Percentiles rank a stretch among this genome's conserved stretches.
Evolutionary conservation across 352 stramenopile species (phyloP).

Genomic region (Peronosclerospora sorghi): DNA sequence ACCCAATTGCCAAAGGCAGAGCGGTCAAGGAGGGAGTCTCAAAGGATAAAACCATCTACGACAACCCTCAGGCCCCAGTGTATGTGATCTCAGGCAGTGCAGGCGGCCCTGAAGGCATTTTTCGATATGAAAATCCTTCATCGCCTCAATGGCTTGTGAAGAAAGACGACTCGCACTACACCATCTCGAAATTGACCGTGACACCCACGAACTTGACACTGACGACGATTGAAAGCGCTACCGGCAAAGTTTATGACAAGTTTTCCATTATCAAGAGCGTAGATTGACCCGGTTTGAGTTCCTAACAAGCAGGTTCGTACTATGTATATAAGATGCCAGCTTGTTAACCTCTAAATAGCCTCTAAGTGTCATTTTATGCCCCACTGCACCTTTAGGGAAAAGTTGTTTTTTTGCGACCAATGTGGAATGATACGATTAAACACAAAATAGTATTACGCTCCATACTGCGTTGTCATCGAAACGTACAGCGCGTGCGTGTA

Average conservation of each 20-base stretch:
- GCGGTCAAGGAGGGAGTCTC: conserved; percentile 37
- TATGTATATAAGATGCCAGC: too few species aligned
- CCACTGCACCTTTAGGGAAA: too few species aligned
- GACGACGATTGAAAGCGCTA: conserved; percentile 19
- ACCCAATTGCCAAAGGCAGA: conserved; percentile 37
- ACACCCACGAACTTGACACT: conserved; percentile 24
- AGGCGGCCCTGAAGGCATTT: conserved; percentile 51
- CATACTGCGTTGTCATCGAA: too few species aligned
- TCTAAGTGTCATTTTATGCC: too few species aligned
- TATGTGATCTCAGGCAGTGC: conserved; percentile 56
- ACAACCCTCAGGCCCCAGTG: conserved; percentile 48
- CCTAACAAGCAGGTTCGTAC: too few species aligned
- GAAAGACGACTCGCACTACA: conserved; percentile 23
- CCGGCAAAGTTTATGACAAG: conserved; percentile 18
- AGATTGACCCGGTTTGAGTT: too few species aligned
- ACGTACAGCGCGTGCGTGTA: too few species aligned
- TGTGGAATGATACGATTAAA: too few species aligned
- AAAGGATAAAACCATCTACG: conserved; percentile 40
- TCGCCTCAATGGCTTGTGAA: conserved; percentile 22
- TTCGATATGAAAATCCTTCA: conserved; percentile 10
- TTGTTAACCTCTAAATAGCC: too few species aligned
- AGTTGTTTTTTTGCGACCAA: too few species aligned
- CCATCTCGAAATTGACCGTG: conserved; percentile 18
- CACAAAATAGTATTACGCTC: too few species aligned
- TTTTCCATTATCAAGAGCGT: conserved; percentile 29